Evolutionary conservation across 78 protist species (phyloP).

Genomic region (Dictyostelium purpureum): DNA sequence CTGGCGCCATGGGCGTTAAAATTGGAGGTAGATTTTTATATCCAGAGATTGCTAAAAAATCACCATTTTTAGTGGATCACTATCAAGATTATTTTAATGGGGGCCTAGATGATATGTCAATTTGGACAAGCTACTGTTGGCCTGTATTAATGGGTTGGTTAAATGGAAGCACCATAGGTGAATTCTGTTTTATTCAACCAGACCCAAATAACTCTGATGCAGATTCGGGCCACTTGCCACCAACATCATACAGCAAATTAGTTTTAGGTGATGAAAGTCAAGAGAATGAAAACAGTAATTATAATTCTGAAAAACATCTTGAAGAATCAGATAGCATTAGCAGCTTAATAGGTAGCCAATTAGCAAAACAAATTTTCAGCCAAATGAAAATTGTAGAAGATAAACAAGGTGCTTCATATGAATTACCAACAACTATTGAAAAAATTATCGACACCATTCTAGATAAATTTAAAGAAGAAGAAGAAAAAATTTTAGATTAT

Average conservation of each 20-base stretch:
- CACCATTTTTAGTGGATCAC: conserved; percentile 55
- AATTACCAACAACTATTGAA: not conserved
- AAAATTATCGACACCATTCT: not conserved
- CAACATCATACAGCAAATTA: not conserved
- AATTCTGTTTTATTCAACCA: conserved; percentile 45
- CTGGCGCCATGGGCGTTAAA: conserved; percentile 71
- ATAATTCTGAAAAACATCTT: not conserved
- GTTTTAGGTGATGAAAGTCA: not conserved
- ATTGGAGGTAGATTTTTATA: conserved; percentile 43
- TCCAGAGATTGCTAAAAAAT: conserved; percentile 68
- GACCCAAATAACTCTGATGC: not conserved
- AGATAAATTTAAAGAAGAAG: conserved; percentile 8
- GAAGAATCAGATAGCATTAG: no score
- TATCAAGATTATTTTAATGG: conserved; percentile 70
- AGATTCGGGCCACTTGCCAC: not conserved
- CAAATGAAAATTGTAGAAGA: not conserved
- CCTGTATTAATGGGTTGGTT: conserved; percentile 74
- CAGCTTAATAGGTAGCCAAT: no score
- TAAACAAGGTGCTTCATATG: not conserved
- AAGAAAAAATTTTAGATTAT: not conserved
- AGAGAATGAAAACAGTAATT: not conserved
- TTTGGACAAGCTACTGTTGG: conserved; percentile 73
- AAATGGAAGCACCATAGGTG: conserved; percentile 13
- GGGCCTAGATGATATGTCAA: conserved; percentile 68
- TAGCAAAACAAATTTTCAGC: not conserved